Percentiles rank a stretch among this genome's conserved stretches.
phyloP scores from a whole-genome alignment of 73 alveolate genomes.

The Tetrahymena thermophila region DNA sequence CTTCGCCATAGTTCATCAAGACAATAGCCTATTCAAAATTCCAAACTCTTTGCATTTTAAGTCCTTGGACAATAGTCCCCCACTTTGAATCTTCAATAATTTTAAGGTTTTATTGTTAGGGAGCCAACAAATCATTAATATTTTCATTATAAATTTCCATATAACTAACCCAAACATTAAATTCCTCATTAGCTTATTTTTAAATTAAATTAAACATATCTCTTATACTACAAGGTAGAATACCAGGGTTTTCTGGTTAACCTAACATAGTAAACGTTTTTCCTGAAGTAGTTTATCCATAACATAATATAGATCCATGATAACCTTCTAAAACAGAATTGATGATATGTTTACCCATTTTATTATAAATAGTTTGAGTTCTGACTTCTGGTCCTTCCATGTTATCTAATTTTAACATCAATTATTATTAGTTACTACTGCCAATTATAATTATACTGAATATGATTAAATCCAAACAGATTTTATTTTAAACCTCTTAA shows the following conservation, averaged over 20 bases:
- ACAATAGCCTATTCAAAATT: constrained; percentile 70
- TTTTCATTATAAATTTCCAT: constrained; percentile 92
- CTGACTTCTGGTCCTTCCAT: constrained; percentile 79
- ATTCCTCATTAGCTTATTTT: constrained; percentile 53
- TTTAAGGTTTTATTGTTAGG: constrained; percentile 54
- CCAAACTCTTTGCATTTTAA: constrained; percentile 60
- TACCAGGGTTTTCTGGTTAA: constrained; percentile 90
- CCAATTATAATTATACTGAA: too few relatives aligned
- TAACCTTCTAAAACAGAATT: constrained; percentile 86
- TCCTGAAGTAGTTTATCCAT: constrained; percentile 96
- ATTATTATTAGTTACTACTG: too few relatives aligned
- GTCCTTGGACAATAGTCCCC: constrained; percentile 53
- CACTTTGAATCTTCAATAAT: constrained; percentile 65
- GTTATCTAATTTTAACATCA: constrained; percentile 52
- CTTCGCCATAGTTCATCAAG: constrained; percentile 92
- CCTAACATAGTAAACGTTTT: constrained; percentile 97
- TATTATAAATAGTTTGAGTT: constrained; percentile 86
- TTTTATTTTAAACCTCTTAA: too few relatives aligned
- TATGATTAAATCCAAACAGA: too few relatives aligned
- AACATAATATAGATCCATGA: constrained; percentile 91
- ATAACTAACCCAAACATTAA: constrained; percentile 80
- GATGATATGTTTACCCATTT: constrained; percentile 82
- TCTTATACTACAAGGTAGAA: constrained; percentile 88
- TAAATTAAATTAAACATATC: constrained; percentile 79
- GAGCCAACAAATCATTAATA: constrained; percentile 86